phyloP scores from a whole-genome alignment of 1,139 yeast species.

The Blastobotrys petasosporus region DNA sequence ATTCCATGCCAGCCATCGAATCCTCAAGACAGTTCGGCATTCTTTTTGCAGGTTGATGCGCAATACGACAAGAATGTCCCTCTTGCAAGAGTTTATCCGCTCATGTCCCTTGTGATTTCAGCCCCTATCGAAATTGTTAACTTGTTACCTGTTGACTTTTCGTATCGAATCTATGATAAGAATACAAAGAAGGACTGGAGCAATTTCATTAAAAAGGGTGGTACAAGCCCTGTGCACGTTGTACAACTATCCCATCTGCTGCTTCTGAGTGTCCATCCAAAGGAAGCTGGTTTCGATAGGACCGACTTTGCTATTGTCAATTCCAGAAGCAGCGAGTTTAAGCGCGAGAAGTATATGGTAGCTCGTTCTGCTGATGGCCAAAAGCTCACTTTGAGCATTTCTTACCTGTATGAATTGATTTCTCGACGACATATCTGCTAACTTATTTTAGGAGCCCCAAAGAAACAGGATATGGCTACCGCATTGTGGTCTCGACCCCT shows the following conservation, averaged over 20 bases:
- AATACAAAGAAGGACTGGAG: conserved; percentile 66
- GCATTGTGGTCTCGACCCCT: conserved; percentile 71
- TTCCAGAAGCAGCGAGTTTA: conserved; percentile 47
- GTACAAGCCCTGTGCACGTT: conserved; percentile 67
- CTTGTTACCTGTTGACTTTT: conserved; percentile 73
- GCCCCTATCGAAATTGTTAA: conserved; percentile 88
- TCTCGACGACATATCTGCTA: conserved; percentile 1
- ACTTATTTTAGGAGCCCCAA: conserved; percentile 22
- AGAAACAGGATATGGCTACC: conserved; percentile 21
- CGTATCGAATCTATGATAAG: conserved; percentile 73
- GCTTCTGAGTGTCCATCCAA: conserved; percentile 65
- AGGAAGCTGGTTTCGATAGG: conserved; percentile 54
- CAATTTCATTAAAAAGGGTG: conserved; percentile 58
- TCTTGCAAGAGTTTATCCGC: conserved; percentile 72
- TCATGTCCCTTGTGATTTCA: conserved; percentile 67
- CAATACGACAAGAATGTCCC: conserved; percentile 59
- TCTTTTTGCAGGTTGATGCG: conserved; percentile 72
- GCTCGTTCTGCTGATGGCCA: conserved; percentile 53
- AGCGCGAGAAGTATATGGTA: conserved; percentile 44
- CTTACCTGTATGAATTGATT: conserved; percentile 43
- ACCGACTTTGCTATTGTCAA: conserved; percentile 82
- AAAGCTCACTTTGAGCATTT: conserved; percentile 53
- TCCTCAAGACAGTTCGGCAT: conserved; percentile 30
- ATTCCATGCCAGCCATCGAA: conserved; percentile 50
- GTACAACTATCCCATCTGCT: conserved; percentile 68